Percentiles rank a stretch among this genome's conserved stretches.
Conservation (phyloP, 495 filamentous ascomycete genomes). For the Lasiosphaeris hirsuta region DNA sequence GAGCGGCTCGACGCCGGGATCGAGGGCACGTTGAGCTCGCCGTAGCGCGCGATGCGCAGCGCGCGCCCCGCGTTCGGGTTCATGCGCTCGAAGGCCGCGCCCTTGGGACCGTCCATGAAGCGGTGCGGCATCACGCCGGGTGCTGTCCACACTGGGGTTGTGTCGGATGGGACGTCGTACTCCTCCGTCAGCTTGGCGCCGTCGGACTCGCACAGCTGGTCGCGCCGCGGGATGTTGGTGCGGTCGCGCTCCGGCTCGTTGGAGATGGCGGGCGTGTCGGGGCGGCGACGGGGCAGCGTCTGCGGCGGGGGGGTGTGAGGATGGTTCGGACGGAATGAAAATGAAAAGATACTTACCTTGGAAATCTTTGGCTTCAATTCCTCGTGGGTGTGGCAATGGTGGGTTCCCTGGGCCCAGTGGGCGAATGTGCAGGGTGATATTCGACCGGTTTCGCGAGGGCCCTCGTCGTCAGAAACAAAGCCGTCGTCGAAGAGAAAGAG, state of each 20-base stretch:
- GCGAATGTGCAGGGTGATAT: neutral
- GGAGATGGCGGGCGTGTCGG: neutral
- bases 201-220: neutral
- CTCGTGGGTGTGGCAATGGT: neutral
- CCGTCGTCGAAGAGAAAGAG: neutral
- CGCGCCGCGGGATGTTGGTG: neutral
- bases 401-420: neutral
- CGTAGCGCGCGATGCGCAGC: neutral
- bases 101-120: no score
- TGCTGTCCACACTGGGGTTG: neutral
- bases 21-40: neutral
- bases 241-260: neutral
- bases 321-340: neutral
- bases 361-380: neutral
- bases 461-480: conserved; percentile 3
- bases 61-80: neutral
- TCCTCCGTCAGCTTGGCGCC: neutral
- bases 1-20: neutral
- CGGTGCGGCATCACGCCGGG: no score
- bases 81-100: neutral
- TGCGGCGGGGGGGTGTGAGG: neutral
- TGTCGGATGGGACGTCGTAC: neutral
- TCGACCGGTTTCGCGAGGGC: neutral
- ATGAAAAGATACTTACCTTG: neutral
- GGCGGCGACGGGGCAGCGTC: neutral